Conservation (phyloP, 441 rosid species). For the Aquilaria agallochum region DNA sequence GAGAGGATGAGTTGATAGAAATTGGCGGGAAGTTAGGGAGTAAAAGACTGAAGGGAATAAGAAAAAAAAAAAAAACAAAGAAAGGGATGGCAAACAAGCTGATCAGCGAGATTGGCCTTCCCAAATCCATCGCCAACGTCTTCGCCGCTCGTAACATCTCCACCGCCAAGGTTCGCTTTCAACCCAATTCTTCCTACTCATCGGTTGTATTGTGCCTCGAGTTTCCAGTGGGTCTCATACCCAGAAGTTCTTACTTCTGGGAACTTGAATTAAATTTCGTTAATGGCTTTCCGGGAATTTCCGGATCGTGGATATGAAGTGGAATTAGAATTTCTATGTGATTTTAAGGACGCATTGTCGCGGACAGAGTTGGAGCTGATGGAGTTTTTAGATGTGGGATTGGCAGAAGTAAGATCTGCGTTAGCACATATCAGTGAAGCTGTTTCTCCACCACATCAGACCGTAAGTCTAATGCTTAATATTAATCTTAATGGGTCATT, state of each 20-base stretch:
- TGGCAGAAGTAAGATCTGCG: constrained; percentile 52
- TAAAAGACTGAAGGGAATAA: neutral
- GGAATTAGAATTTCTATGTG: neutral
- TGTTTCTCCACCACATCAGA: constrained; percentile 64
- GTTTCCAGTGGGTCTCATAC: neutral
- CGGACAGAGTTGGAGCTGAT: constrained; percentile 75
- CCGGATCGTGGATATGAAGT: neutral
- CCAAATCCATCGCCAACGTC: constrained; percentile 41
- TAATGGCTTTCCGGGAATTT: neutral
- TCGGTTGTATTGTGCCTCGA: neutral
- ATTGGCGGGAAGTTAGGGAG: too few species aligned
- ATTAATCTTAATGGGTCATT: neutral
- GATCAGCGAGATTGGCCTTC: constrained; percentile 57
- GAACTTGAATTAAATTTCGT: neutral
- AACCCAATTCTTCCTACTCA: too few species aligned
- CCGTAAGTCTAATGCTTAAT: constrained; percentile 32
- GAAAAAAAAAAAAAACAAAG: constrained; percentile 1
- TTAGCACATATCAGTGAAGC: constrained; percentile 54
- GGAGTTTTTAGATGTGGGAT: constrained; percentile 65
- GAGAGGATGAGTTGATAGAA: too few species aligned
- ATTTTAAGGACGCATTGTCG: constrained; percentile 63
- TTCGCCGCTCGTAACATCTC: constrained; percentile 74
- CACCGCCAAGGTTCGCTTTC: constrained; percentile 53
- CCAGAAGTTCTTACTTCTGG: neutral
- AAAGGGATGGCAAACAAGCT: constrained; percentile 57